phyloP scores from a whole-genome alignment of 805 yeast species.

The Hanseniaspora valbyensis region DNA sequence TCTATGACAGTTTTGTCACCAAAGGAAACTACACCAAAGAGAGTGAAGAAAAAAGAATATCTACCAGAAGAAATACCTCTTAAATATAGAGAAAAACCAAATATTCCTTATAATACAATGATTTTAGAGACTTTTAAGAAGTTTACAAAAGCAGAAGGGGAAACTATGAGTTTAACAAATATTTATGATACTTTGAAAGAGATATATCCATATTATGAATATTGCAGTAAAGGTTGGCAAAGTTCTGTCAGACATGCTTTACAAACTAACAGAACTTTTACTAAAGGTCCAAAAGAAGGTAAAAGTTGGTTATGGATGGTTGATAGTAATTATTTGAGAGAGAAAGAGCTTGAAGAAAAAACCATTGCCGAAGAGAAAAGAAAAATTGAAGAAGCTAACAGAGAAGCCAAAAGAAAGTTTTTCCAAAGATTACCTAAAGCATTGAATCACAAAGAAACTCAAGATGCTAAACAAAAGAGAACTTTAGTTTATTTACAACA shows the following conservation, averaged over 20 bases:
- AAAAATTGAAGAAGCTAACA: conserved; percentile 16
- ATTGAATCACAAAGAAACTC: conserved; percentile 25
- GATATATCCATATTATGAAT: conserved; percentile 78
- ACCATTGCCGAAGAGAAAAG: conserved; percentile 43
- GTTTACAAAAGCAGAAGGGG: conserved; percentile 39
- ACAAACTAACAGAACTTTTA: conserved; percentile 74
- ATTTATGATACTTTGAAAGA: conserved; percentile 80
- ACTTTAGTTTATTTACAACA: conserved; percentile 77
- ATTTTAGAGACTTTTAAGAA: conserved; percentile 69
- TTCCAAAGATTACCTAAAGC: conserved; percentile 29
- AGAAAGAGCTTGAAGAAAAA: conserved; percentile 64
- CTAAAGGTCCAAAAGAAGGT: conserved; percentile 73
- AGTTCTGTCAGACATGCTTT: conserved; percentile 83
- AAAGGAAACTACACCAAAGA: conserved; percentile 38
- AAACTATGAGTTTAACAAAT: conserved; percentile 74
- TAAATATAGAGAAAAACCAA: conserved; percentile 75
- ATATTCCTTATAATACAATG: conserved; percentile 65
- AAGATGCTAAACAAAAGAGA: conserved; percentile 34
- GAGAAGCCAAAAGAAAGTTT: conserved; percentile 21
- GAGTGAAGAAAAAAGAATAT: conserved; percentile 46
- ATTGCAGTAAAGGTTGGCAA: conserved; percentile 98
- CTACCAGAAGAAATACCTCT: conserved; percentile 78
- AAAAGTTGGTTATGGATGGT: conserved; percentile 92
- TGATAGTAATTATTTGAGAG: conserved; percentile 74
- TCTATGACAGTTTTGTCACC: conserved; percentile 25